Evolutionary conservation across 2,329 filamentous ascomycete species (phyloP).

Genomic region (Fusarium tanahbumbuense): DNA sequence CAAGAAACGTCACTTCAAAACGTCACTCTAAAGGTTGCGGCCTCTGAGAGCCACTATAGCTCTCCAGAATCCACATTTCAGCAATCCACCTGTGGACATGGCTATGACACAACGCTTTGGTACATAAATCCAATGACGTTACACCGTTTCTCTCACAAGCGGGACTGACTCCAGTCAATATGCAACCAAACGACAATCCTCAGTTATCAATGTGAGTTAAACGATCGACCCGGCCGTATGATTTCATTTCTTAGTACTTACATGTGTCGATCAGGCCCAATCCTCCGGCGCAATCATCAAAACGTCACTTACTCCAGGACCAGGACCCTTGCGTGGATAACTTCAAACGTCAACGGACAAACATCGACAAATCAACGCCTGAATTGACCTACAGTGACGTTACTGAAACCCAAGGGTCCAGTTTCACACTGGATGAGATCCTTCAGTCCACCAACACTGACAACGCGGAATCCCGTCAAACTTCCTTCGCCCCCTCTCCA

Average conservation of each 20-base stretch:
- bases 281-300: slow-evolving; percentile 20
- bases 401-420: slow-evolving; percentile 12
- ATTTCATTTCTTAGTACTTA: slow-evolving; percentile 35
- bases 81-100: slow-evolving; percentile 30
- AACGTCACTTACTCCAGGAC: slow-evolving; percentile 28
- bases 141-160: slow-evolving; percentile 29
- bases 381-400: slow-evolving; percentile 6
- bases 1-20: slow-evolving; percentile 30
- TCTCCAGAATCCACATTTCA: slow-evolving; percentile 32
- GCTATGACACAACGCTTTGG: slow-evolving; percentile 36
- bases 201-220: slow-evolving; percentile 33
- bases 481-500: slow-evolving; percentile 2
- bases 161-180: slow-evolving; percentile 33
- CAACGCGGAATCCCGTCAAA: slow-evolving; percentile 6
- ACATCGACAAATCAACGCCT: slow-evolving; percentile 20
- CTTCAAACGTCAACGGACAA: slow-evolving; percentile 27
- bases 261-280: slow-evolving; percentile 30
- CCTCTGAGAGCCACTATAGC: slow-evolving; percentile 21
- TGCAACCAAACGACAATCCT: slow-evolving; percentile 30
- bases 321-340: slow-evolving; percentile 12
- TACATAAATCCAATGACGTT: slow-evolving; percentile 36
- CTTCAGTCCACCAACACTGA: slow-evolving; percentile 20
- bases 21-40: slow-evolving; percentile 16
- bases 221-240: slow-evolving; percentile 24
- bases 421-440: slow-evolving; percentile 9